Conservation (phyloP, 208 protist species). For the Leptomonas pyrrhocoris region DNA sequence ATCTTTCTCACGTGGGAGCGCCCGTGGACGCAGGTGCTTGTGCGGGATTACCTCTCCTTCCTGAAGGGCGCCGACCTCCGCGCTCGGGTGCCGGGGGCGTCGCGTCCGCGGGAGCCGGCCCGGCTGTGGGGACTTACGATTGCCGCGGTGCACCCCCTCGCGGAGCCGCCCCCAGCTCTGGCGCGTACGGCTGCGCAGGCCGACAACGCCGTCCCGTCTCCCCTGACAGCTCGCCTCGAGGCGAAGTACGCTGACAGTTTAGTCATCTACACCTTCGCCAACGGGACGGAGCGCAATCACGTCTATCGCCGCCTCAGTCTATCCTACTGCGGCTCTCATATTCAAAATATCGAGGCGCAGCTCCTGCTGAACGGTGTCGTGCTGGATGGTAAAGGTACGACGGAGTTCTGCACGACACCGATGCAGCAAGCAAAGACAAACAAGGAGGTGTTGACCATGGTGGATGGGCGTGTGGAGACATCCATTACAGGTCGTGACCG, state of each 20-base stretch:
- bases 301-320: conserved; percentile 39
- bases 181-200: not conserved
- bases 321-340: conserved; percentile 8
- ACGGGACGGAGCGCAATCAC: conserved; percentile 90
- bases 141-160: not conserved
- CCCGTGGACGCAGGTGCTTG: conserved; percentile 16
- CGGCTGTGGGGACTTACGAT: conserved; percentile 12
- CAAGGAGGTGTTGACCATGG: conserved; percentile 15
- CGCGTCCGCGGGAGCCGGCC: conserved; percentile 23
- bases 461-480: not conserved
- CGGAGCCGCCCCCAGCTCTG: not conserved
- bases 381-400: conserved; percentile 21
- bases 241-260: conserved; percentile 62
- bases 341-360: conserved; percentile 20
- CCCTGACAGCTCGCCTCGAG: conserved; percentile 11
- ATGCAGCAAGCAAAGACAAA: conserved; percentile 29
- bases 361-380: conserved; percentile 20
- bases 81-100: conserved; percentile 13
- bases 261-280: conserved; percentile 97
- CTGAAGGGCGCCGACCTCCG: not conserved
- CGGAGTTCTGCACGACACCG: conserved; percentile 25
- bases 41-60: conserved; percentile 11
- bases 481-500: conserved; percentile 15
- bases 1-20: conserved; percentile 22
- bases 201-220: not conserved